Evolutionary conservation across 805 yeast genomes (phyloP).

Genomic region (Candida ovalis): DNA sequence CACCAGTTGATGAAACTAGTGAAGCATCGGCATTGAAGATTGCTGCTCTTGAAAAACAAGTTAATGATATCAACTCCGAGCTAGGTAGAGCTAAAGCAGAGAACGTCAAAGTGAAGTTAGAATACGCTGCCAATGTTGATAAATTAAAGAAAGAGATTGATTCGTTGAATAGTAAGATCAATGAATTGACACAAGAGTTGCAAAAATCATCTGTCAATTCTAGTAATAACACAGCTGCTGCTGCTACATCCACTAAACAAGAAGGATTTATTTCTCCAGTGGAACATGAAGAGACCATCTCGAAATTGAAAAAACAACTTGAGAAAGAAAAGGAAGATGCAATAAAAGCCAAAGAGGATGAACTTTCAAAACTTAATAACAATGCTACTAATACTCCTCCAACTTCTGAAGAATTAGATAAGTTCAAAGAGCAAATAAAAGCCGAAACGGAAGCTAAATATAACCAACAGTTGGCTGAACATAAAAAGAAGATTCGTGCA

Average conservation of each 20-base stretch:
- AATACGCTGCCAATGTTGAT: conserved; percentile 13
- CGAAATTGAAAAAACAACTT: conserved; percentile 18
- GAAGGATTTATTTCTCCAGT: not conserved
- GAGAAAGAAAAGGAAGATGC: conserved; percentile 18
- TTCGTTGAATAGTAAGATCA: conserved; percentile 13
- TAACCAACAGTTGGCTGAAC: conserved; percentile 26
- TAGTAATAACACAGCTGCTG: too few relatives aligned
- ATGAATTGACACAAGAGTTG: conserved; percentile 9
- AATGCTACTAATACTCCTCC: conserved; percentile 14
- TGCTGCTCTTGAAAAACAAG: conserved; percentile 3
- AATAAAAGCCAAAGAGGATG: conserved; percentile 16
- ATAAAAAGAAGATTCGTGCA: conserved; percentile 34
- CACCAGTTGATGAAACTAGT: not conserved
- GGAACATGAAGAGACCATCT: conserved; percentile 3
- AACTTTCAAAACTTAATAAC: not conserved
- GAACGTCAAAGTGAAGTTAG: conserved; percentile 11
- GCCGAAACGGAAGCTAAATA: conserved; percentile 32
- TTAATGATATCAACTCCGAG: conserved; percentile 3
- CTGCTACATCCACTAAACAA: not conserved
- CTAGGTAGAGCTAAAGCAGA: conserved; percentile 11
- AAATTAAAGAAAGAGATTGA: conserved; percentile 15
- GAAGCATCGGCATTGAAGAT: not conserved
- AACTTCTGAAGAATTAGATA: conserved; percentile 13
- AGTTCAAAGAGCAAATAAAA: conserved; percentile 20
- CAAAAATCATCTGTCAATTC: not conserved